Percentiles rank a stretch among this genome's conserved stretches.
Conservation (phyloP, 2,329 filamentous ascomycete genomes). For the Drechslerella stenobrocha region DNA sequence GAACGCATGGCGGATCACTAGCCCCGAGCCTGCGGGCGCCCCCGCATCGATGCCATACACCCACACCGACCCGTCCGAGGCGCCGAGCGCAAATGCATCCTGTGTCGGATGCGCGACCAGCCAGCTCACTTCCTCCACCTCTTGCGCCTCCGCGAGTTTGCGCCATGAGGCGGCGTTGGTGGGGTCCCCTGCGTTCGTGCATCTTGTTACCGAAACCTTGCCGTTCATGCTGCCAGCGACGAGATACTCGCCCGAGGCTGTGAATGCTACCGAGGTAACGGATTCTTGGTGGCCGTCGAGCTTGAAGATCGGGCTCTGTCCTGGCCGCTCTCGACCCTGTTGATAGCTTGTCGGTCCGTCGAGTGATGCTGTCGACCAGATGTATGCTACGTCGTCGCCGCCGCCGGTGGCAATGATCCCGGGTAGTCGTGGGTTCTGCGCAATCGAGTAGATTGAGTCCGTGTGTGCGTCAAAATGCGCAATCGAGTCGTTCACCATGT, state of each 20-base stretch:
- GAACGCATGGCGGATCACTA: constrained; percentile 86
- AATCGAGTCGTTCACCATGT: constrained; percentile 85
- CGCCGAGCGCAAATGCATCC: constrained; percentile 80
- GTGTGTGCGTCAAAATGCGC: constrained; percentile 90
- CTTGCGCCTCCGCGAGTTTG: constrained; percentile 76
- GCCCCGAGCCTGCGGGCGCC: constrained; percentile 64
- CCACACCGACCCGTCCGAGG: constrained; percentile 91
- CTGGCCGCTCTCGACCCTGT: constrained; percentile 63
- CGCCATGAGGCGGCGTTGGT: constrained; percentile 60
- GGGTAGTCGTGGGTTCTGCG: constrained; percentile 79
- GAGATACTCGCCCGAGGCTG: constrained; percentile 79
- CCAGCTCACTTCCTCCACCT: constrained; percentile 97
- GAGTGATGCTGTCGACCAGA: constrained; percentile 70
- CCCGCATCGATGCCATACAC: constrained; percentile 80
- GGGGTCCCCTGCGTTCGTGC: constrained; percentile 59
- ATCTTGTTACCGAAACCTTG: constrained; percentile 64
- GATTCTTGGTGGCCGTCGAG: constrained; percentile 91
- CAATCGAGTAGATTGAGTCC: constrained; percentile 92
- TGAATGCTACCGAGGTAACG: constrained; percentile 83
- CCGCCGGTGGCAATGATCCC: constrained; percentile 82
- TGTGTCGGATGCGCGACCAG: constrained; percentile 67
- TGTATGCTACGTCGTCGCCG: constrained; percentile 80
- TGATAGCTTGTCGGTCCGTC: constrained; percentile 63
- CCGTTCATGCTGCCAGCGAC: constrained; percentile 89
- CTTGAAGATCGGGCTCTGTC: constrained; percentile 63